Evolutionary conservation across 352 stramenopile species (phyloP).

Genomic region (Pelagophyceae sp.): DNA sequence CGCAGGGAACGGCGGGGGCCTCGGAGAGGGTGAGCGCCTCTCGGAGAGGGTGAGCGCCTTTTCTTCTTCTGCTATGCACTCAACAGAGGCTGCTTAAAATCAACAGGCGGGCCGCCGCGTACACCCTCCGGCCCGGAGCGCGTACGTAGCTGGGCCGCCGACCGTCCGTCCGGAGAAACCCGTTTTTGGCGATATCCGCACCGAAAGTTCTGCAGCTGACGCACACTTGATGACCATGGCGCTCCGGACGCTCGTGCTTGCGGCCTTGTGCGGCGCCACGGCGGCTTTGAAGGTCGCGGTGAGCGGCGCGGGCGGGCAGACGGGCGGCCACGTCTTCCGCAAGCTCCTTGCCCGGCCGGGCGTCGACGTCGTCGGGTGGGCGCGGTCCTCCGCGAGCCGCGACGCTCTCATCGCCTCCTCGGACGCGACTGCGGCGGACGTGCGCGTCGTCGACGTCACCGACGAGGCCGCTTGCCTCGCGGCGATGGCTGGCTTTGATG

Average conservation of each 20-base stretch:
- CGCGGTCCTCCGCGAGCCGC: slow-evolving; percentile 40
- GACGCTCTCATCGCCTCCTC: slow-evolving; percentile 40
- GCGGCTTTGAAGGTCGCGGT: slow-evolving; percentile 39
- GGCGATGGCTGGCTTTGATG: slow-evolving; percentile 43
- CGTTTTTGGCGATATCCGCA: too few relatives aligned
- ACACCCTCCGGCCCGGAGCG: too few relatives aligned
- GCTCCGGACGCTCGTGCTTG: background rate
- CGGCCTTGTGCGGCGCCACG: background rate
- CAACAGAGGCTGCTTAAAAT: too few relatives aligned
- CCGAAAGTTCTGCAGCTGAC: too few relatives aligned
- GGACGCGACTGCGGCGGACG: slow-evolving; percentile 31
- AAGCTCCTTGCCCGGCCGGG: slow-evolving; percentile 43
- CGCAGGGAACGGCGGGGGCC: too few relatives aligned
- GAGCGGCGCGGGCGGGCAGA: slow-evolving; percentile 53
- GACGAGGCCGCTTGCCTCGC: slow-evolving; percentile 29
- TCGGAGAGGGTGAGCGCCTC: too few relatives aligned
- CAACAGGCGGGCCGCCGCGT: too few relatives aligned
- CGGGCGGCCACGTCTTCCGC: slow-evolving; percentile 51
- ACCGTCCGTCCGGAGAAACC: too few relatives aligned
- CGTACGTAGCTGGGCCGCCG: too few relatives aligned
- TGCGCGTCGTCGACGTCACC: slow-evolving; percentile 44
- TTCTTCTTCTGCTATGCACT: too few relatives aligned
- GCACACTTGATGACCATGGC: background rate
- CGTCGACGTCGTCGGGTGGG: slow-evolving; percentile 41
- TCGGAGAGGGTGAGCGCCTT: too few relatives aligned